Conservation (phyloP, 140 eudicot species). For the Erigeron philadelphicus region DNA sequence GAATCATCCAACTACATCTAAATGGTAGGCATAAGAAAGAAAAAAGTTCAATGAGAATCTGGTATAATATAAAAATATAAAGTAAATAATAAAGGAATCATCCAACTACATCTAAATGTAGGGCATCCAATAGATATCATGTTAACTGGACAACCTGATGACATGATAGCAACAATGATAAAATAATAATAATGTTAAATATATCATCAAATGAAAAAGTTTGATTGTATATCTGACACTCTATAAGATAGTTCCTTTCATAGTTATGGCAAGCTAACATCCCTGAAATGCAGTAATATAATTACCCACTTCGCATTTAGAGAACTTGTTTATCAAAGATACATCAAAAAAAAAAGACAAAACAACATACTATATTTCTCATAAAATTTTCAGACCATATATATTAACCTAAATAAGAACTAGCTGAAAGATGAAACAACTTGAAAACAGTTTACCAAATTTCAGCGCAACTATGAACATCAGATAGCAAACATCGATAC, state of each 20-base stretch:
- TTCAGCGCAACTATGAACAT: slow-evolving; percentile 11
- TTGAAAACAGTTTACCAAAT: not conserved
- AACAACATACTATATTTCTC: not conserved
- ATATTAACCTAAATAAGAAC: not conserved
- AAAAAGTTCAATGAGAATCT: too few relatives aligned
- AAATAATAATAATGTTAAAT: too few relatives aligned
- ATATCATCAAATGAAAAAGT: not conserved
- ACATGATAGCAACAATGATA: too few relatives aligned
- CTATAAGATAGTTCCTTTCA: too few relatives aligned
- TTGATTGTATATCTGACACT: too few relatives aligned
- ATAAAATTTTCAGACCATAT: not conserved
- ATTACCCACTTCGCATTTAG: not conserved
- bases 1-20: too few relatives aligned
- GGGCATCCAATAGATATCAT: too few relatives aligned
- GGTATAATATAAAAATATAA: too few relatives aligned
- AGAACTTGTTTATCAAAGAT: not conserved
- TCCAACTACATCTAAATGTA: too few relatives aligned
- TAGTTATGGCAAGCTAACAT: not conserved
- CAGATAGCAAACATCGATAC: not conserved
- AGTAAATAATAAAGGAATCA: too few relatives aligned
- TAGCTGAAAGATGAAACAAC: not conserved
- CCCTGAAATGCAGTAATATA: not conserved
- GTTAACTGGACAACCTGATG: too few relatives aligned
- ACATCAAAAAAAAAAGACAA: not conserved
- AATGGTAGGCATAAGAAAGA: too few relatives aligned